Percentiles rank a stretch among this genome's conserved stretches.
phyloP scores from a whole-genome alignment of 192 early-diverging fungal species.

The Coemansia sp. region DNA sequence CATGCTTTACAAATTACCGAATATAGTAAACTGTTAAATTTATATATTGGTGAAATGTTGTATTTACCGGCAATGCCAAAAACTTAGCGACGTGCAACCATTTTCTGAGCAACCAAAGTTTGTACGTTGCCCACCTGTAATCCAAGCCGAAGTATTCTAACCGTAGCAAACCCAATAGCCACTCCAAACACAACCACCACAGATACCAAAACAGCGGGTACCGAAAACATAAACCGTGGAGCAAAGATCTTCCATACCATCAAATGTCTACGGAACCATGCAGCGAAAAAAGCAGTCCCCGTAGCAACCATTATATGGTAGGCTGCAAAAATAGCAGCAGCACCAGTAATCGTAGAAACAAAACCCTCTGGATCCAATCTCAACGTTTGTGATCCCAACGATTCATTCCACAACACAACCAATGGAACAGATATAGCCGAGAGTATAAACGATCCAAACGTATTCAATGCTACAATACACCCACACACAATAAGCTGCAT shows the following conservation, averaged over 20 bases:
- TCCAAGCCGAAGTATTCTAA: slow-evolving; percentile 17
- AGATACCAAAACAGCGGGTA: slow-evolving; percentile 17
- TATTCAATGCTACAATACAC: slow-evolving; percentile 71
- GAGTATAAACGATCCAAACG: slow-evolving; percentile 62
- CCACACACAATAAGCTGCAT: slow-evolving; percentile 67
- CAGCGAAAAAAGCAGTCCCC: slow-evolving; percentile 57
- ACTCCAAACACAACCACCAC: slow-evolving; percentile 7
- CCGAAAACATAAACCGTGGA: slow-evolving; percentile 73
- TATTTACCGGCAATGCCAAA: too few relatives aligned
- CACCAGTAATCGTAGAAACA: slow-evolving; percentile 33
- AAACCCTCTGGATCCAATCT: slow-evolving; percentile 18
- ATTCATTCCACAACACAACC: slow-evolving; percentile 44
- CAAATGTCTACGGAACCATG: slow-evolving; percentile 76
- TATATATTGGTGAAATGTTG: too few relatives aligned
- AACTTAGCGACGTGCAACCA: too few relatives aligned
- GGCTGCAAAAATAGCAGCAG: slow-evolving; percentile 50
- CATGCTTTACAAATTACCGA: too few relatives aligned
- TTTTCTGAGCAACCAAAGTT: slow-evolving; percentile 54
- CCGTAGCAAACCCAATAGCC: slow-evolving; percentile 30
- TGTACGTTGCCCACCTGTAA: slow-evolving; percentile 13
- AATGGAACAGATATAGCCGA: slow-evolving; percentile 55
- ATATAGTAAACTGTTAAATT: too few relatives aligned
- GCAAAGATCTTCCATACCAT: slow-evolving; percentile 99
- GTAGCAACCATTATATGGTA: slow-evolving; percentile 48
- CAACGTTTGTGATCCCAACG: slow-evolving; percentile 28